Percentiles rank a stretch among this genome's conserved stretches.
These are phyloP conservation scores for Colletotrichum sp. DNA, from an alignment of 2,329 filamentous ascomycete species.

Conservation along the genomic window DNA sequence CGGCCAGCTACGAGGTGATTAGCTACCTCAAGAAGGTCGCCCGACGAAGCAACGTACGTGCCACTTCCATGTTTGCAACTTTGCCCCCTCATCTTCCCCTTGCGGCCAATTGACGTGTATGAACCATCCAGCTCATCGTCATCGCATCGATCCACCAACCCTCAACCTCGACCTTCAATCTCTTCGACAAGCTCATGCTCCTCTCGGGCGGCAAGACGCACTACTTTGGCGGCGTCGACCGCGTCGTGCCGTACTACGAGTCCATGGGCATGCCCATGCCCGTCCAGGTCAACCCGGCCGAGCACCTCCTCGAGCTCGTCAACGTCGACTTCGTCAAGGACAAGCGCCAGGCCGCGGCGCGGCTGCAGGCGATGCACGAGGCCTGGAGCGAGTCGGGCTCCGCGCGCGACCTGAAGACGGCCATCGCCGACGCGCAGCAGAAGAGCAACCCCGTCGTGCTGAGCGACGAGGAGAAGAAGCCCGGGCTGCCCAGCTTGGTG, in stretches of 20 bases:
- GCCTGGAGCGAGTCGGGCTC: conserved; percentile 58
- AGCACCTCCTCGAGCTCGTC: conserved; percentile 79
- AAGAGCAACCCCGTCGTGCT: conserved; percentile 27
- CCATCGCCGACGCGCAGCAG: conserved; percentile 14
- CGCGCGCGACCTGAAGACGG: conserved; percentile 13
- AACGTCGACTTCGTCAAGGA: conserved; percentile 75
- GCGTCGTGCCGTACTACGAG: conserved; percentile 68
- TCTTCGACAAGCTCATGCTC: conserved; percentile 81
- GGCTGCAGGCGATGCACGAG: conserved; percentile 57
- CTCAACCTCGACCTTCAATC: conserved; percentile 77
- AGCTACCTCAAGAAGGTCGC: conserved; percentile 73
- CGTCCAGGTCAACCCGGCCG: conserved; percentile 76
- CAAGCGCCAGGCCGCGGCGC: conserved; percentile 47
- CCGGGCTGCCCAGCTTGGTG: conserved; percentile 55
- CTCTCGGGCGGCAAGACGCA: conserved; percentile 74
- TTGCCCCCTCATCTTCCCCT: neutral
- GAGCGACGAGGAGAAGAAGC: conserved; percentile 38
- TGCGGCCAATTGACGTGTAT: neutral
- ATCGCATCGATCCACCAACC: conserved; percentile 88
- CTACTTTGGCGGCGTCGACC: conserved; percentile 71
- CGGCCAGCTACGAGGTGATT: conserved; percentile 77
- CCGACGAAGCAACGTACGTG: conserved; percentile 65
- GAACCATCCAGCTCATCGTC: conserved; percentile 65
- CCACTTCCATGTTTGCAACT: neutral
- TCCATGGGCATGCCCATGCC: conserved; percentile 67